Base-by-base conservation (phyloP, 768 basidiomycete genomes). In the Trametes coccinea region DNA sequence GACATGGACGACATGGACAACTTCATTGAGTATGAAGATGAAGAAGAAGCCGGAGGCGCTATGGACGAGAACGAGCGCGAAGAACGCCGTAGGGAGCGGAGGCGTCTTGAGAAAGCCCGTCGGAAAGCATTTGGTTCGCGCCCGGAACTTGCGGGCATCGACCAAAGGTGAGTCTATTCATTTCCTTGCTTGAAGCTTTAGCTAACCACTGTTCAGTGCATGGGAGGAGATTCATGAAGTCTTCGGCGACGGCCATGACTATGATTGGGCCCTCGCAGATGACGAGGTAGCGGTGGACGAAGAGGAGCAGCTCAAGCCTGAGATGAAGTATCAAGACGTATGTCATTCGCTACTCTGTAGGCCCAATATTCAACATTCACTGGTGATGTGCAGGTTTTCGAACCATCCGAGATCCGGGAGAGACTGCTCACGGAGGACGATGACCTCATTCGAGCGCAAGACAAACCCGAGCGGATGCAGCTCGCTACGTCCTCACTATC, bases 171-270 rank as follows among this genome's bases (percentile, higher is more conserved):
- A 76, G 91, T 82, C 16, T 31, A n/a, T 7, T 11, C 13, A 46
- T 4, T 39, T n/a, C 11, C 34, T 6, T 45, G 44, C 11, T 16
- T 22, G 13, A 2, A 5, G 1, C 14, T 4, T 11, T 16, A 54
- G 47, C 34, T 61, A 57, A 61, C 69, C 66, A 66, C 37, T 46
- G 31, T 63, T 2, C 66, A 96, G 93, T 69, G 89, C 93, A 30
- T 97, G 94, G 93, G 89, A 92, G 49, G 97, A 98, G 75, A 90
- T 98, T 30, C 89, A 91, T 63, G 95, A 93, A 60, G 93, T 98
- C 1, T 99, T 99, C 66, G 97, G 97, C 37, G 92, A 95, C 65
- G 97, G 97, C 6, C 88, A 90, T 68, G 95, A 98, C 66, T 99
- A 96, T 72, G 94, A 94, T 67, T 95, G 93, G 90, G 95, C 95